Percentiles rank a stretch among this genome's conserved stretches.
Conservation (phyloP, 805 yeast species). For the Lipomyces oligophaga region DNA sequence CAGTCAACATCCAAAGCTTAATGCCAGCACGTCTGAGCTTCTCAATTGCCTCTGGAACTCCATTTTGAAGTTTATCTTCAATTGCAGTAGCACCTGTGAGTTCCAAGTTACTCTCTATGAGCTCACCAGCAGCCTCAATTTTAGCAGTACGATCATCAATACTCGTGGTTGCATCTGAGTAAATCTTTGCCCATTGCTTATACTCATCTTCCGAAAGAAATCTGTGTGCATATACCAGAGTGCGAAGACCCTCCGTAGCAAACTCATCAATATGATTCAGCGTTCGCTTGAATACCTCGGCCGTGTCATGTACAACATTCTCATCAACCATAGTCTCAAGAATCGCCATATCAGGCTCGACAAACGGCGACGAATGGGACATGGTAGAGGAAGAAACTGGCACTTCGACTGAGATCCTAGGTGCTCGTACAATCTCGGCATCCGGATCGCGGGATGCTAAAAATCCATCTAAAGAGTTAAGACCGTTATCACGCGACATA, state of each 20-base stretch:
- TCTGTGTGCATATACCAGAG: constrained; percentile 75
- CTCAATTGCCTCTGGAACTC: constrained; percentile 94
- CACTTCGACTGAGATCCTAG: constrained; percentile 18
- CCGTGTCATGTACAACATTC: constrained; percentile 61
- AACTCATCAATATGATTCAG: constrained; percentile 89
- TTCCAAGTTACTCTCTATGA: constrained; percentile 63
- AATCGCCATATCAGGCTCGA: constrained; percentile 6
- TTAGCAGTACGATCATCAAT: constrained; percentile 59
- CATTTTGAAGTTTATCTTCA: constrained; percentile 92
- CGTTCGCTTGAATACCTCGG: constrained; percentile 74
- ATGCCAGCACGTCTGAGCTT: constrained; percentile 90
- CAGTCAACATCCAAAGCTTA: constrained; percentile 96
- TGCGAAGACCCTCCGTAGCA: constrained; percentile 91
- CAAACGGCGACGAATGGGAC: constrained; percentile 9
- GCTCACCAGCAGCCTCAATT: constrained; percentile 68
- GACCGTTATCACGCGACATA: constrained; percentile 32
- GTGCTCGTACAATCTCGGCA: constrained; percentile 16
- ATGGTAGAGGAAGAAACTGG: constrained; percentile 8
- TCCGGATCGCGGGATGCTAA: constrained; percentile 31
- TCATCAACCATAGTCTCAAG: constrained; percentile 43
- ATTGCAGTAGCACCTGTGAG: constrained; percentile 93
- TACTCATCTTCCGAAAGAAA: constrained; percentile 63
- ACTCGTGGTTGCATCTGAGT: constrained; percentile 72
- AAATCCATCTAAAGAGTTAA: constrained; percentile 33
- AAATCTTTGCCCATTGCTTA: constrained; percentile 61